Percentiles rank a stretch among this genome's conserved stretches.
These are phyloP conservation scores for Tetradesmus obliquus DNA, from an alignment of 139 green algal genomes.

Conservation along the genomic window DNA sequence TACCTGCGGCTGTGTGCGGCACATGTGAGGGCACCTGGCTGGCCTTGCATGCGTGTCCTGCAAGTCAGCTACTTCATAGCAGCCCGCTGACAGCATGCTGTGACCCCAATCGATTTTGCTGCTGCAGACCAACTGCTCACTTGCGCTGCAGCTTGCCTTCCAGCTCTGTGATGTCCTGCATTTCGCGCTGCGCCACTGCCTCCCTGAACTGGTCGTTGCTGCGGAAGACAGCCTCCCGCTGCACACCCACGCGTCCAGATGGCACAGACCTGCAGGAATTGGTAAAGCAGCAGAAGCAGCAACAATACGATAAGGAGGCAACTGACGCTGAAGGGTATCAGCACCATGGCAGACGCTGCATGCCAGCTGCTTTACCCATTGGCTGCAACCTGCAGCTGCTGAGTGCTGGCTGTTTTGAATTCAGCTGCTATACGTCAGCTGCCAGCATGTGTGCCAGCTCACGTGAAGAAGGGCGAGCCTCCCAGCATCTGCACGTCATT, in stretches of 20 bases:
- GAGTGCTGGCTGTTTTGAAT: not conserved
- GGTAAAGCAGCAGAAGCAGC: not conserved
- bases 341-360: not conserved
- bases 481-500: constrained; percentile 79
- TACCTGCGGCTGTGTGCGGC: too few species aligned
- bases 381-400: too few species aligned
- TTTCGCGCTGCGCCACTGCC: constrained; percentile 83
- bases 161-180: constrained; percentile 73
- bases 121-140: constrained; percentile 31
- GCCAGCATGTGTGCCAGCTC: constrained; percentile 20
- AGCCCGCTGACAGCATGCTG: too few species aligned
- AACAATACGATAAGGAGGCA: too few species aligned
- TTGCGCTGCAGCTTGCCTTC: constrained; percentile 79
- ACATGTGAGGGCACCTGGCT: too few species aligned
- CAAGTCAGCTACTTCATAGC: too few species aligned
- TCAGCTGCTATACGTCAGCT: not conserved
- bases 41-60: too few species aligned
- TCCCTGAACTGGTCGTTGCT: constrained; percentile 94
- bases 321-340: too few species aligned
- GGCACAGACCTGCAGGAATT: constrained; percentile 88
- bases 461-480: constrained; percentile 94
- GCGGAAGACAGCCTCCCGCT: constrained; percentile 83
- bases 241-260: constrained; percentile 86
- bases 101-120: not conserved
- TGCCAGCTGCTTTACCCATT: too few species aligned